A percentile compares a stretch with the other conserved stretches of the same genome.
Evolutionary conservation across 768 basidiomycete genomes (phyloP).

Genomic region (Kwoniella dejecticola): DNA sequence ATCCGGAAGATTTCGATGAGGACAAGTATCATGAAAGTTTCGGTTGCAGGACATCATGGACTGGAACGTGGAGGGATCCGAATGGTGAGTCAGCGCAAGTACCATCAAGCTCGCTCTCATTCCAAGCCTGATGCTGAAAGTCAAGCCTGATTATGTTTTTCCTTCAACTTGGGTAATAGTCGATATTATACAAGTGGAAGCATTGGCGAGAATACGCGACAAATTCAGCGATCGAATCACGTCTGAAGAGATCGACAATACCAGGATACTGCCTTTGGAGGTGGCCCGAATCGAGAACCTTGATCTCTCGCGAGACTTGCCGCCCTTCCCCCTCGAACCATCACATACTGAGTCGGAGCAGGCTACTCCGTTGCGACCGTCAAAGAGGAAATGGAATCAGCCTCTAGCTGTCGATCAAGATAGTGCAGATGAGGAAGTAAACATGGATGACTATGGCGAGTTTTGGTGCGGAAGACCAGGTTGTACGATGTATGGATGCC

Average conservation of each 20-base stretch:
- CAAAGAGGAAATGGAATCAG: conserved; percentile 16
- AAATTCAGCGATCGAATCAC: not conserved
- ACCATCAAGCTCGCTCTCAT: not conserved
- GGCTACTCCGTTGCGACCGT: not conserved
- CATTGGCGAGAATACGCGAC: conserved; percentile 1
- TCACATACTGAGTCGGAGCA: not conserved
- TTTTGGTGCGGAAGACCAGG: conserved; percentile 2
- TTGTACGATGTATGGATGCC: conserved; percentile 10
- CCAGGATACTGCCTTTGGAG: conserved; percentile 8
- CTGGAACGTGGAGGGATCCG: conserved; percentile 9
- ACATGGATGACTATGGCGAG: conserved; percentile 1
- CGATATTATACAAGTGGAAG: conserved; percentile 20
- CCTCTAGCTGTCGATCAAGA: conserved; percentile 3
- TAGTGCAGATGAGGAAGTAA: not conserved
- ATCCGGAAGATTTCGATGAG: conserved; percentile 11
- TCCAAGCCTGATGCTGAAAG: not conserved
- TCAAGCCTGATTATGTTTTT: not conserved
- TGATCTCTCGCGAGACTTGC: conserved; percentile 14
- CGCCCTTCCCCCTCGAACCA: conserved; percentile 14
- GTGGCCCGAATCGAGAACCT: not conserved
- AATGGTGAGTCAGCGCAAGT: conserved; percentile 10
- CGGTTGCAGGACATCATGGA: not conserved
- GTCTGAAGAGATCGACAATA: conserved; percentile 9
- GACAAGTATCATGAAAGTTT: not conserved
- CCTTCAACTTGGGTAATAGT: too few relatives aligned